These are phyloP conservation scores for Umbelopsis sp. DNA, from an alignment of 371 early-diverging fungal genomes.

Conservation along the genomic window DNA sequence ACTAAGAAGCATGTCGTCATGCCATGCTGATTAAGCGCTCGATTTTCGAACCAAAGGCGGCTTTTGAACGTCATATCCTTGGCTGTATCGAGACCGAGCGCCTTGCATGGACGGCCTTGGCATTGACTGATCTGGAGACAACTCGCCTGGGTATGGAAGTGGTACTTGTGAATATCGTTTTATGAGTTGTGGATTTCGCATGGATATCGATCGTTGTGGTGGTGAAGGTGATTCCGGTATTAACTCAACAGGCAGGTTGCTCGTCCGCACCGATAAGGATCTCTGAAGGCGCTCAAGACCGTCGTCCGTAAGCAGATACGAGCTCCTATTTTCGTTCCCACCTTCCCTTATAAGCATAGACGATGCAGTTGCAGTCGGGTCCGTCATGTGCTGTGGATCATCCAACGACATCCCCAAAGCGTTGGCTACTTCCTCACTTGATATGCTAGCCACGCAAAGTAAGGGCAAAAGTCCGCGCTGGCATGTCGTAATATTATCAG, in stretches of 20 bases:
- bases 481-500: conserved; percentile 7
- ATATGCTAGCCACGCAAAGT: conserved; percentile 9
- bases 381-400: background rate
- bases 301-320: background rate
- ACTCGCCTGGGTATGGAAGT: background rate
- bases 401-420: conserved; percentile 4
- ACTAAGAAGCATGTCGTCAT: background rate
- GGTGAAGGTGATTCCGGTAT: background rate
- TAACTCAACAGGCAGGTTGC: background rate
- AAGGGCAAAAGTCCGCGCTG: conserved; percentile 9
- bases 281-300: conserved; percentile 7
- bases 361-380: background rate
- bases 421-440: background rate
- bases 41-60: background rate
- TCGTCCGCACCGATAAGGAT: background rate
- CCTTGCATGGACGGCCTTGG: background rate
- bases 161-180: background rate
- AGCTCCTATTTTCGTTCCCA: background rate
- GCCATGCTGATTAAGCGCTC: background rate
- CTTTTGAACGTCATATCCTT: background rate
- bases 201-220: conserved; percentile 5
- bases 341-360: background rate
- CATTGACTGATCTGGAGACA: background rate
- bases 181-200: conserved; percentile 6
- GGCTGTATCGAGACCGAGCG: background rate